Percentiles rank a stretch among this genome's conserved stretches.
phyloP scores from a whole-genome alignment of 2,329 filamentous ascomycete genomes.

The Calycina marina region DNA sequence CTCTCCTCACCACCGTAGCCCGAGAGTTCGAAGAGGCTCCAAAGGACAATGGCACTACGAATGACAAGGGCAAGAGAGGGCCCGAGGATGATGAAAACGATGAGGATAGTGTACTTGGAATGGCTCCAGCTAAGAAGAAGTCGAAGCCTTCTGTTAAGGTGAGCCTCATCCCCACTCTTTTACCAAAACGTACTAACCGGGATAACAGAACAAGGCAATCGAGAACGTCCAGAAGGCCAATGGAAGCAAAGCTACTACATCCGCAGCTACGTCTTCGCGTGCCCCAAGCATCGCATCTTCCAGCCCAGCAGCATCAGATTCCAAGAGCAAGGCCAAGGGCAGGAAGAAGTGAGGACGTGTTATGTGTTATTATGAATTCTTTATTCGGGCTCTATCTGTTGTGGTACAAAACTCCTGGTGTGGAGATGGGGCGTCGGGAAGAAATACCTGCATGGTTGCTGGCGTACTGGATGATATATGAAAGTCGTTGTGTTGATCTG shows the following conservation, averaged over 20 bases:
- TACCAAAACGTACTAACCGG: slow-evolving; percentile 6
- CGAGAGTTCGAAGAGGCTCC: slow-evolving; percentile 75
- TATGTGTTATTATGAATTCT: no score
- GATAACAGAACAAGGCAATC: slow-evolving; percentile 71
- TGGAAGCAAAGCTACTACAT: slow-evolving; percentile 60
- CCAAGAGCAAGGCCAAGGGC: slow-evolving; percentile 33
- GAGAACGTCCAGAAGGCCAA: slow-evolving; percentile 66
- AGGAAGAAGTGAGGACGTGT: slow-evolving; percentile 40
- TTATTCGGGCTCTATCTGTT: no score
- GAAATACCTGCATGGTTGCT: no score
- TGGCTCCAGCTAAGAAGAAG: slow-evolving; percentile 89
- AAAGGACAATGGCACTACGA: slow-evolving; percentile 36
- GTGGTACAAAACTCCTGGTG: no score
- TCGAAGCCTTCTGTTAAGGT: slow-evolving; percentile 71
- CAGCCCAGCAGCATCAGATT: slow-evolving; percentile 28
- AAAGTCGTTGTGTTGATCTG: no score
- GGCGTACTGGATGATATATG: no score
- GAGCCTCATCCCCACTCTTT: slow-evolving; percentile 7
- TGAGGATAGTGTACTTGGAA: slow-evolving; percentile 64
- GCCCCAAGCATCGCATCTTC: slow-evolving; percentile 81
- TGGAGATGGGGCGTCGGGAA: no score
- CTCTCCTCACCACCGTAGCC: slow-evolving; percentile 83
- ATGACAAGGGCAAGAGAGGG: slow-evolving; percentile 62
- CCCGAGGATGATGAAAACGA: slow-evolving; percentile 71
- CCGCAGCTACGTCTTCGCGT: slow-evolving; percentile 57